Base-by-base conservation (phyloP, 2,329 filamentous ascomycete species). In the Fusarium temperatum region DNA sequence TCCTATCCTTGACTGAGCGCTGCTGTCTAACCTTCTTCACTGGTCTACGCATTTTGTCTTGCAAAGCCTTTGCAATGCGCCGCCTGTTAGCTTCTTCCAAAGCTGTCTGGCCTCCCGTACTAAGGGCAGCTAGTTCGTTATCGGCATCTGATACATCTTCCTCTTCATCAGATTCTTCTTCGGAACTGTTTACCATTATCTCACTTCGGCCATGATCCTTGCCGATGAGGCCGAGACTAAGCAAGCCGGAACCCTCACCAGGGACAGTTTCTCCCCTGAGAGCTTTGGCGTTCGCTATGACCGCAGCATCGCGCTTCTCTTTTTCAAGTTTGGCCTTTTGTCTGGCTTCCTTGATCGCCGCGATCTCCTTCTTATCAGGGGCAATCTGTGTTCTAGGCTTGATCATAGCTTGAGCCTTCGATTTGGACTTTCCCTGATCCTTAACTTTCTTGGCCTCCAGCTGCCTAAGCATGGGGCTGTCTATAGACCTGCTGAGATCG, bases 1-100 rank as follows among this genome's bases (percentile, higher is more conserved):
- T 92, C 90, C 98, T 96, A 83, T 99, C 96, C 82, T 97, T 97
- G 51, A 92, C 90, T 22, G 95, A 96, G 56, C 96, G 90, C 71
- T 92, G 87, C 58, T 94, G 89, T 80, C 94, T 93, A 74, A 90
- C 86, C 84, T 98, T 98, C 83, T 94, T 96, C 64, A 97, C 91
- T 1, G 96, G 96, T 20, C 90, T 91, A 48, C 89, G 89, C 56
- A 88, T 86, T 78, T 90, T 86, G 73, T 89, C 82, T 47, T 85
- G 88, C 74, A 91, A 80, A 35, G 87, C 83, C 60, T 84, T 82
- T 28, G 51, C 51, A 60, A 83, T 82, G n/a, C 84, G 83, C 8
- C 81, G 82, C 63, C 78, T 84, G 64, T 86, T 85, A 7, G 86
- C 86, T 26, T 86, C 87, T 64, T 86, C 84, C 32, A 87, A 80